Conservation (phyloP, 768 basidiomycete species). For the Tylopilus cervinicoccineus region DNA sequence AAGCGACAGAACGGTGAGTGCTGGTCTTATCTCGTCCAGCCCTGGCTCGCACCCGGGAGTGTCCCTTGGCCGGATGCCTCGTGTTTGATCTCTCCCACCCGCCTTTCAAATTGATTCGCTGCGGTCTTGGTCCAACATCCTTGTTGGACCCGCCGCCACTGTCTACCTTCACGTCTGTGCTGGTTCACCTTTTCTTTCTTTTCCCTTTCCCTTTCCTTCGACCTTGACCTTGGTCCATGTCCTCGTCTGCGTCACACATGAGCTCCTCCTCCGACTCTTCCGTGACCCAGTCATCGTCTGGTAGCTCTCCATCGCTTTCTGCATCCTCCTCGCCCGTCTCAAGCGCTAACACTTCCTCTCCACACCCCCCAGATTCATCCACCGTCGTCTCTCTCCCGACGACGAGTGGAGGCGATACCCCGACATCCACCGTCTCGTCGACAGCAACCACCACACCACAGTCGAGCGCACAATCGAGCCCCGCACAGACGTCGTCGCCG, state of each 20-base stretch:
- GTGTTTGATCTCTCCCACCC: neutral
- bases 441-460: conserved; percentile 1
- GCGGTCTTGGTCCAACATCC: too few species aligned
- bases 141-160: neutral
- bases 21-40: too few species aligned
- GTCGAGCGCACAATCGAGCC: conserved; percentile 1
- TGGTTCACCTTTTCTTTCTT: neutral
- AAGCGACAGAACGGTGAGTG: too few species aligned
- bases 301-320: conserved; percentile 13
- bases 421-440: neutral
- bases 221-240: conserved; percentile 14
- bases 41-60: too few species aligned
- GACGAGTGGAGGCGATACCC: too few species aligned
- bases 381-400: neutral
- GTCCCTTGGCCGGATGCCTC: neutral
- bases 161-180: neutral
- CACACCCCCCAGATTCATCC: conserved; percentile 5
- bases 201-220: neutral
- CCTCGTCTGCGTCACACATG: conserved; percentile 5
- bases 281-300: conserved; percentile 2
- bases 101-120: neutral
- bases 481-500: neutral
- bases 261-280: neutral
- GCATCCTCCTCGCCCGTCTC: conserved; percentile 1
- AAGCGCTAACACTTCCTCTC: conserved; percentile 15